Conservation (phyloP, 805 yeast genomes). For the Millerozyma miso region DNA sequence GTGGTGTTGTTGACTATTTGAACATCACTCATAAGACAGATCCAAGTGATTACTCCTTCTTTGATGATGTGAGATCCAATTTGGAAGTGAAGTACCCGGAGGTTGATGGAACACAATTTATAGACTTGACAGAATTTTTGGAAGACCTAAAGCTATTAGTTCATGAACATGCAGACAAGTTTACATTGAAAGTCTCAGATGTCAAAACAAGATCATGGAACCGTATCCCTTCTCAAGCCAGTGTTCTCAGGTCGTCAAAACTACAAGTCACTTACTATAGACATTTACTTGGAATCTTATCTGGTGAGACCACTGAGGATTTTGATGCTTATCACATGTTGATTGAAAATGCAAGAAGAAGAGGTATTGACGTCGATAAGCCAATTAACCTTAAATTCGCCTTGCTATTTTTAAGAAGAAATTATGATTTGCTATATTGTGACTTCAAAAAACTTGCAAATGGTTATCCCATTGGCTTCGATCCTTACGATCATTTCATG, state of each 20-base stretch:
- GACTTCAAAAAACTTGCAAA: constrained; percentile 44
- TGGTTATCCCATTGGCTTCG: constrained; percentile 43
- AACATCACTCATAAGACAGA: constrained; percentile 11
- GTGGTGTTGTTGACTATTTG: constrained; percentile 63
- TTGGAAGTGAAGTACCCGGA: constrained; percentile 11
- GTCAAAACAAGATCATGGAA: constrained; percentile 54
- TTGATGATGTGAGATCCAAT: constrained; percentile 20
- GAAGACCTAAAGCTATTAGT: constrained; percentile 11
- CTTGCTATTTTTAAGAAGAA: constrained; percentile 33
- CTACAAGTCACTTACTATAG: constrained; percentile 62
- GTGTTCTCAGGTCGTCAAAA: constrained; percentile 47
- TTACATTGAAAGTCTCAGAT: constrained; percentile 34
- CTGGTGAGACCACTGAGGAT: constrained; percentile 12
- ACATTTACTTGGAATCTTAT: constrained; percentile 40
- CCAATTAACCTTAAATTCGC: constrained; percentile 43
- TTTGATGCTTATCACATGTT: constrained; percentile 38
- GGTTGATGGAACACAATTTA: constrained; percentile 15
- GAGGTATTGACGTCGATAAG: constrained; percentile 45
- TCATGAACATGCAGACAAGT: constrained; percentile 9
- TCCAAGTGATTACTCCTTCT: constrained; percentile 14
- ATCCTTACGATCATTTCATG: constrained; percentile 31
- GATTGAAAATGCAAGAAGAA: constrained; percentile 41
- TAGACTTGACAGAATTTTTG: constrained; percentile 24
- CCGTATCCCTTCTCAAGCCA: constrained; percentile 44
- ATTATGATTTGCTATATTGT: constrained; percentile 27